phyloP scores from a whole-genome alignment of 768 basidiomycete species.

The Lactarius akahatsu region DNA sequence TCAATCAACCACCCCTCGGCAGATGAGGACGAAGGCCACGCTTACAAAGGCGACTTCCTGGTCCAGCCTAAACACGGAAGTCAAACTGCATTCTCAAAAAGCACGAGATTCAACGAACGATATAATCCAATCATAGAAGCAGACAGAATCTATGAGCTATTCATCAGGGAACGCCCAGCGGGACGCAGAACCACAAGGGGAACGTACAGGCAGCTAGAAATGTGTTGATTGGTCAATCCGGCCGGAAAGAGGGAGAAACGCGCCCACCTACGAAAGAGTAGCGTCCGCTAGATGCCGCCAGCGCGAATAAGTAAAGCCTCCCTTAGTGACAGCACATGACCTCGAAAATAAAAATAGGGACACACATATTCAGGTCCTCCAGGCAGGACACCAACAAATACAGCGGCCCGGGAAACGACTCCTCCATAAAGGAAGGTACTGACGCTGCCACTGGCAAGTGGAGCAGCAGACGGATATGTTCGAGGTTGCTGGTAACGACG shows the following conservation, averaged over 20 bases:
- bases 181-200: background rate
- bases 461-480: background rate
- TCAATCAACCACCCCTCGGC: background rate
- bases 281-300: conserved; percentile 15
- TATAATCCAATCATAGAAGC: conserved; percentile 30
- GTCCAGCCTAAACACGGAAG: conserved; percentile 15
- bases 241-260: background rate
- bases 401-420: background rate
- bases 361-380: background rate
- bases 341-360: background rate
- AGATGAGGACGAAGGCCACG: too few species aligned
- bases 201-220: conserved; percentile 19
- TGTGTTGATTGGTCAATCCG: background rate
- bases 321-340: background rate
- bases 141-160: conserved; percentile 13
- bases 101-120: conserved; percentile 17
- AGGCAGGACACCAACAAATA: background rate
- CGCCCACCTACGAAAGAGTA: conserved; percentile 15
- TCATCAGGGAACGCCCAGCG: background rate
- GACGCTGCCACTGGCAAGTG: background rate
- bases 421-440: background rate
- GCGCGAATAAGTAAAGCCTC: background rate
- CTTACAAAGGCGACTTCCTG: conserved; percentile 20
- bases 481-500: background rate
- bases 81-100: background rate